Evolutionary conservation across 2,329 filamentous ascomycete genomes (phyloP), one percentile per base, ranked within the genome.

Genomic region (Rhynchosporium agropyri): DNA sequence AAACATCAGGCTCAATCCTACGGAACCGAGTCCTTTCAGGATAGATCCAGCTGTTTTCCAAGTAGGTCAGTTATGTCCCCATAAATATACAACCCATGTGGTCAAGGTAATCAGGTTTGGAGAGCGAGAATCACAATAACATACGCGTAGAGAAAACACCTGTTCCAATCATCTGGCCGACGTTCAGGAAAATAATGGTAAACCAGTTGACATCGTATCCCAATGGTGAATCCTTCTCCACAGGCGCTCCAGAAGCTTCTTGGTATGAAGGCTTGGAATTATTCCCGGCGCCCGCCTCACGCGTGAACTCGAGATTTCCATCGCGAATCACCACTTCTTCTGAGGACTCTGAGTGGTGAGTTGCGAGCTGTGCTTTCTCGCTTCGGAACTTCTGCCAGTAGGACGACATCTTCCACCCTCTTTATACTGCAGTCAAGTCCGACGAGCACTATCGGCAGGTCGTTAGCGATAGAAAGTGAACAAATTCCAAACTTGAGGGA

Each of bases 101-200:
- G n/a, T 20, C 4, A 28, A n/a, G 43, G 10, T 9, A 3, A 46
- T 8, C 15, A 46, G 43, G 20, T 26, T 4, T 9, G n/a, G n/a
- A 46, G 20, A 43, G 20, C 6, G 13, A 33, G 15, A 49, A 2
- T 9, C 6, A 13, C 28, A 36, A n/a, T 7, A 36, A 58, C 84
- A 70, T 70, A 87, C 84, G 86, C 0, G 86, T 88, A 0, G 85
- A 88, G 64, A 84, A 87, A n/a, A 87, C 80, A 58, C 84, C 84
- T 0, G 83, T 87, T 1, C 85, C 85, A 53, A 88, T 77, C 84
- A 88, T 88, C 73, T 82, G 81, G 63, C 82, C 84, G 45, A 88
- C 72, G 65, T 88, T 88, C 60, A 88, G 72, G 45, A 85, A 85
- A 45, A 87, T 76, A 42, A 86, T 81, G 0, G 84, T 84, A 3